phyloP scores from a whole-genome alignment of 352 stramenopile species.

The Phytopythium mirpurense region DNA sequence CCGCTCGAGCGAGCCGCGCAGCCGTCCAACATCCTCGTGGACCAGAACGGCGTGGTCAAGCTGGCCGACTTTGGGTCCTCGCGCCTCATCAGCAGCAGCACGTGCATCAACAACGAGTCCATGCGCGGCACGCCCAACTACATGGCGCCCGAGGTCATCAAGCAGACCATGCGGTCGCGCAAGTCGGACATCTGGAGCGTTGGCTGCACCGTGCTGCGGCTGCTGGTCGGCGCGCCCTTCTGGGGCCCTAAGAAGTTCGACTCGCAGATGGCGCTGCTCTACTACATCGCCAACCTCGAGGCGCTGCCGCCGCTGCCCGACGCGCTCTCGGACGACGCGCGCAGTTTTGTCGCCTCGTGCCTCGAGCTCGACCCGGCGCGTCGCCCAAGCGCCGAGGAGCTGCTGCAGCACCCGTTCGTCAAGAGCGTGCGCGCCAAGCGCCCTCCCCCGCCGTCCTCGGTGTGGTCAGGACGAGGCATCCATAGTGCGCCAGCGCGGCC shows the following conservation, averaged over 20 bases:
- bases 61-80: conserved; percentile 94
- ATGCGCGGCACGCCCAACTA: conserved; percentile 83
- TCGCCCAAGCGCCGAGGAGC: conserved; percentile 80
- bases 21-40: conserved; percentile 93
- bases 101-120: conserved; percentile 40
- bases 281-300: conserved; percentile 53
- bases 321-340: conserved; percentile 30
- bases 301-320: conserved; percentile 32
- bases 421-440: not conserved
- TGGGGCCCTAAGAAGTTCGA: conserved; percentile 83
- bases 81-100: conserved; percentile 50
- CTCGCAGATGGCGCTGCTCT: conserved; percentile 60
- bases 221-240: conserved; percentile 55
- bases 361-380: conserved; percentile 42
- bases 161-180: conserved; percentile 65
- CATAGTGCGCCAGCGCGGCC: not conserved
- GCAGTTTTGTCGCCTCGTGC: conserved; percentile 44
- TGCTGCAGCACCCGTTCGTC: conserved; percentile 91
- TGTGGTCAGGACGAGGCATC: conserved; percentile 1
- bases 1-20: conserved; percentile 6
- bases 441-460: not conserved
- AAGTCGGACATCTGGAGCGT: conserved; percentile 85
- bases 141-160: conserved; percentile 88
- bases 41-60: conserved; percentile 92
- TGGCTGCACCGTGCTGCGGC: conserved; percentile 72